phyloP scores from a whole-genome alignment of 179 eudicot genomes.

The Camellia oleifera region DNA sequence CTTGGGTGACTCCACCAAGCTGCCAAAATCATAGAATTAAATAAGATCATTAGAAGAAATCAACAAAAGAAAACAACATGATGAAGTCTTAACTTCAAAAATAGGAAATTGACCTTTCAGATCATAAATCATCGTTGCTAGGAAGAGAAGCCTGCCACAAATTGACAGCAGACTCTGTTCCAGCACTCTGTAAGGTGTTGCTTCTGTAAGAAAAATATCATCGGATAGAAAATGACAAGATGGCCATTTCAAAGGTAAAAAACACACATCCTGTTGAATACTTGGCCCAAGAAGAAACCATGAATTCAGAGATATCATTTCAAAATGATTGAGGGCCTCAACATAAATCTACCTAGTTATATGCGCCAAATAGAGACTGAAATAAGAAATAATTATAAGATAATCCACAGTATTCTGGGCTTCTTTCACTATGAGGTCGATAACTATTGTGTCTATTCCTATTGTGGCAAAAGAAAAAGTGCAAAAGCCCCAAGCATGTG shows the following conservation, averaged over 20 bases:
- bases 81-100: not conserved
- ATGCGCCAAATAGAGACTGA: not conserved
- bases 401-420: no score
- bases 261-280: not conserved
- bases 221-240: not conserved
- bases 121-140: not conserved
- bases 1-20: slow-evolving; percentile 31
- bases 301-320: not conserved
- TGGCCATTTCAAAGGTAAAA: not conserved
- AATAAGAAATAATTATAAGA: not conserved
- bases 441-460: not conserved
- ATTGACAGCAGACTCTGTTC: slow-evolving; percentile 87
- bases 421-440: no score
- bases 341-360: not conserved
- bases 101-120: slow-evolving; percentile 38
- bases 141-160: slow-evolving; percentile 70
- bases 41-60: not conserved
- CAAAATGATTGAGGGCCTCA: not conserved
- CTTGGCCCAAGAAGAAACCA: not conserved
- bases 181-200: slow-evolving; percentile 67
- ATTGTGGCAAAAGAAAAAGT: not conserved
- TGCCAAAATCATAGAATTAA: no score
- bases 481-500: no score
- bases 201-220: not conserved
- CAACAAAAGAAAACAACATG: not conserved